Percentiles rank a stretch among this genome's conserved stretches.
phyloP scores from a whole-genome alignment of 768 basidiomycete genomes.

The Myochromella boudieri region DNA sequence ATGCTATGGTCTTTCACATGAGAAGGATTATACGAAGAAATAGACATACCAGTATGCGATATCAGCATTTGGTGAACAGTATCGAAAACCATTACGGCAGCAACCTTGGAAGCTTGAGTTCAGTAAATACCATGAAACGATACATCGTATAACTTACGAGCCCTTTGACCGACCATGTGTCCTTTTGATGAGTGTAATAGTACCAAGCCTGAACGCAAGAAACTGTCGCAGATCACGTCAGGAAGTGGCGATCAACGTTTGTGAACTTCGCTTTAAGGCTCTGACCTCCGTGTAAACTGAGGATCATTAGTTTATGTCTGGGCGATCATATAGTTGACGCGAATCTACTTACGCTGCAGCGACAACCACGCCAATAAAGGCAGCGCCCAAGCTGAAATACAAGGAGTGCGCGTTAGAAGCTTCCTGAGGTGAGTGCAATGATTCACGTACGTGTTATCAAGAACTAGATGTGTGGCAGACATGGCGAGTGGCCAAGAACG shows the following conservation, averaged over 20 bases:
- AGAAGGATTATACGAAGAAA: background rate
- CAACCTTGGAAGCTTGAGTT: conserved; percentile 37
- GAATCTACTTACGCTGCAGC: conserved; percentile 45
- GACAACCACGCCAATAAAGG: conserved; percentile 47
- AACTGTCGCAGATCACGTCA: conserved; percentile 31
- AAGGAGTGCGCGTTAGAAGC: background rate
- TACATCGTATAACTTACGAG: conserved; percentile 33
- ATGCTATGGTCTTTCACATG: background rate
- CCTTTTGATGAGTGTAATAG: conserved; percentile 51
- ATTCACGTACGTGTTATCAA: conserved; percentile 21
- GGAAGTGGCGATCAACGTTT: background rate
- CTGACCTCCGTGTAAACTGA: conserved; percentile 53
- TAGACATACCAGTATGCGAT: conserved; percentile 43
- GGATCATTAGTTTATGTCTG: background rate
- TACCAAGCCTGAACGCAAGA: conserved; percentile 55
- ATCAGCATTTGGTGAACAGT: conserved; percentile 54
- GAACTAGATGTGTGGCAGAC: conserved; percentile 12
- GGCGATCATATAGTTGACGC: background rate
- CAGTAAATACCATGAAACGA: background rate
- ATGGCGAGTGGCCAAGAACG: conserved; percentile 7
- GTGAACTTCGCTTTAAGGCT: background rate
- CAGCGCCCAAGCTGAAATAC: conserved; percentile 43
- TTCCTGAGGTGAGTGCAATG: background rate
- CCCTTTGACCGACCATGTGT: conserved; percentile 46
- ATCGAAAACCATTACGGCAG: conserved; percentile 47